Percentiles rank a stretch among this genome's conserved stretches.
Conservation (phyloP, 257 asterid genomes). For the Cordia subcordata region DNA sequence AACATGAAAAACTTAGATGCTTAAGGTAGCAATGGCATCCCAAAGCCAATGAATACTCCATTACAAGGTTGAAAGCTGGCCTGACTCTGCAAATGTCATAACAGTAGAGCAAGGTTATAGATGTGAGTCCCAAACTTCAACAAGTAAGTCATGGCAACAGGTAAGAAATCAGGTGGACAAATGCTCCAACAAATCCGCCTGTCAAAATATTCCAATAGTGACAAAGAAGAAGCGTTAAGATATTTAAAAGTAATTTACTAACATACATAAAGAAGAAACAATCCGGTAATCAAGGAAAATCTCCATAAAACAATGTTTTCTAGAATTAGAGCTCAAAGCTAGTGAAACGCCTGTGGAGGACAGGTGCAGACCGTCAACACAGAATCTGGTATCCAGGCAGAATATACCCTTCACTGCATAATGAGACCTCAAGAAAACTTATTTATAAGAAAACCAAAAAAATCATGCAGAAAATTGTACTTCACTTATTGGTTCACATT, state of each 20-base stretch:
- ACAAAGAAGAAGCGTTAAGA: slow-evolving; percentile 23
- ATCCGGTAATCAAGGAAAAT: too few relatives aligned
- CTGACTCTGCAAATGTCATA: slow-evolving; percentile 80
- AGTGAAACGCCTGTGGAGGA: not conserved
- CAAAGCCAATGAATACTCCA: slow-evolving; percentile 31
- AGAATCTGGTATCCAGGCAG: slow-evolving; percentile 27
- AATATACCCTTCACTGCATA: slow-evolving; percentile 37
- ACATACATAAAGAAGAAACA: slow-evolving; percentile 10
- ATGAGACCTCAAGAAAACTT: slow-evolving; percentile 26
- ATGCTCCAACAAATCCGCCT: slow-evolving; percentile 91
- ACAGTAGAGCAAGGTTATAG: slow-evolving; percentile 86
- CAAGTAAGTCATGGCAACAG: slow-evolving; percentile 85
- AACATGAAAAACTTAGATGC: slow-evolving; percentile 23
- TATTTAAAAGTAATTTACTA: not conserved
- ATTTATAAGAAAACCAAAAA: not conserved
- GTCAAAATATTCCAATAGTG: slow-evolving; percentile 51
- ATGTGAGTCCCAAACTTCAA: slow-evolving; percentile 99
- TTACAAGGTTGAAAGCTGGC: slow-evolving; percentile 20
- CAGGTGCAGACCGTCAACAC: slow-evolving; percentile 26
- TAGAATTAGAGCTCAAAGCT: not conserved
- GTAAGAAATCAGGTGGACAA: slow-evolving; percentile 74
- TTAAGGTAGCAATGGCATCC: slow-evolving; percentile 38
- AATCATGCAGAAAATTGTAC: too few relatives aligned
- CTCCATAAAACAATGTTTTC: not conserved
- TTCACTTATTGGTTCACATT: too few relatives aligned